Evolutionary conservation across 371 early-diverging fungal genomes (phyloP).

Genomic region (Lichtheimia hyalospora): DNA sequence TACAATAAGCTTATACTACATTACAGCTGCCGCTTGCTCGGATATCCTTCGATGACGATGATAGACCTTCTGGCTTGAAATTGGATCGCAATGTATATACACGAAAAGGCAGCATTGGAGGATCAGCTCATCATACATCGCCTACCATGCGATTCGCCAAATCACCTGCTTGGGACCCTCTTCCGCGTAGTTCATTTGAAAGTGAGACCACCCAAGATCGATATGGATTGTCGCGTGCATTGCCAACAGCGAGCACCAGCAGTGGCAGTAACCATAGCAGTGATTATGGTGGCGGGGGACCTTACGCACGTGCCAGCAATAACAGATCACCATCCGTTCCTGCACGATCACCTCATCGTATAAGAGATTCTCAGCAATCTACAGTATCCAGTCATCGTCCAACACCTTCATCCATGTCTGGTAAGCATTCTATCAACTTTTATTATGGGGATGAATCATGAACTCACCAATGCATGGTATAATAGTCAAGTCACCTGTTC

Average conservation of each 20-base stretch:
- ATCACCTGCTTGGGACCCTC: neutral
- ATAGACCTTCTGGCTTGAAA: constrained; percentile 25
- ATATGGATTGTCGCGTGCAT: neutral
- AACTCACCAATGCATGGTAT: neutral
- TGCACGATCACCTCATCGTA: constrained; percentile 42
- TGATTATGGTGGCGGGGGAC: neutral
- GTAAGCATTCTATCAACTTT: too few relatives aligned
- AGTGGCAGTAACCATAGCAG: too few relatives aligned
- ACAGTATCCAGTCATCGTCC: neutral
- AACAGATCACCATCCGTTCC: constrained; percentile 33
- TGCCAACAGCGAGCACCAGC: neutral
- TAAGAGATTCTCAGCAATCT: constrained; percentile 38
- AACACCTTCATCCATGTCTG: neutral
- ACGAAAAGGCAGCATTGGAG: neutral
- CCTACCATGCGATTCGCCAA: too few relatives aligned
- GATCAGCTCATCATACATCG: neutral
- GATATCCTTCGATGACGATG: constrained; percentile 20
- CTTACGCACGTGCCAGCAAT: neutral
- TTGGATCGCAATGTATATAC: constrained; percentile 10
- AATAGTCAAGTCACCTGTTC: neutral
- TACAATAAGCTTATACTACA: neutral
- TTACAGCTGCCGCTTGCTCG: constrained; percentile 23
- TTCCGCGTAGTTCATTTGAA: constrained; percentile 4
- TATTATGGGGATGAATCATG: neutral
- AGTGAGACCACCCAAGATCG: neutral